phyloP scores from a whole-genome alignment of 1,139 yeast genomes.

The Pneumocystis carinii region DNA sequence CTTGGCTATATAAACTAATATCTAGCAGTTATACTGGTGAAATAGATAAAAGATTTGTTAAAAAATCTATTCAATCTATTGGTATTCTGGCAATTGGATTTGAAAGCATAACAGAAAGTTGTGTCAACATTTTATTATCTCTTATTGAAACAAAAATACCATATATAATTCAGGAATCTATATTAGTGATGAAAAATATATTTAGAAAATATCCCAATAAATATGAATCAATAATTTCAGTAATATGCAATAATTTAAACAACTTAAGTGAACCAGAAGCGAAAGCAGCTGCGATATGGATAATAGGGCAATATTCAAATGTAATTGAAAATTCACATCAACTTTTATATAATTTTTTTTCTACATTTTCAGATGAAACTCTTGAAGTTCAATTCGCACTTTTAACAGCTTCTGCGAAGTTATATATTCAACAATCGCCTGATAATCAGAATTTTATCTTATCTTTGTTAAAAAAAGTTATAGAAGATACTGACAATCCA shows the following conservation, averaged over 20 bases:
- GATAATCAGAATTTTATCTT: conserved; percentile 44
- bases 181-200: conserved; percentile 61
- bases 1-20: not conserved
- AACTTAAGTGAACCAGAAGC: conserved; percentile 63
- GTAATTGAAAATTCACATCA: conserved; percentile 34
- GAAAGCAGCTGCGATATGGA: conserved; percentile 68
- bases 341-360: conserved; percentile 34
- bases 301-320: conserved; percentile 57
- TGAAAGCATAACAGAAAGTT: conserved; percentile 40
- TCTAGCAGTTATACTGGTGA: conserved; percentile 41
- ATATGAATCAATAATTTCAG: conserved; percentile 30
- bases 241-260: conserved; percentile 32
- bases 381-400: conserved; percentile 60
- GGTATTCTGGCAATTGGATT: conserved; percentile 78
- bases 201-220: conserved; percentile 56
- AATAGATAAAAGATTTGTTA: conserved; percentile 68
- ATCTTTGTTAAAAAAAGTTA: conserved; percentile 48
- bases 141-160: conserved; percentile 53
- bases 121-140: conserved; percentile 49
- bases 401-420: conserved; percentile 60
- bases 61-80: conserved; percentile 77
- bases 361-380: conserved; percentile 44
- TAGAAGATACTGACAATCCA: conserved; percentile 63
- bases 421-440: conserved; percentile 44
- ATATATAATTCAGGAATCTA: conserved; percentile 66